Evolutionary conservation across 768 basidiomycete genomes (phyloP).

Genomic region (Basidioascus undulatus): DNA sequence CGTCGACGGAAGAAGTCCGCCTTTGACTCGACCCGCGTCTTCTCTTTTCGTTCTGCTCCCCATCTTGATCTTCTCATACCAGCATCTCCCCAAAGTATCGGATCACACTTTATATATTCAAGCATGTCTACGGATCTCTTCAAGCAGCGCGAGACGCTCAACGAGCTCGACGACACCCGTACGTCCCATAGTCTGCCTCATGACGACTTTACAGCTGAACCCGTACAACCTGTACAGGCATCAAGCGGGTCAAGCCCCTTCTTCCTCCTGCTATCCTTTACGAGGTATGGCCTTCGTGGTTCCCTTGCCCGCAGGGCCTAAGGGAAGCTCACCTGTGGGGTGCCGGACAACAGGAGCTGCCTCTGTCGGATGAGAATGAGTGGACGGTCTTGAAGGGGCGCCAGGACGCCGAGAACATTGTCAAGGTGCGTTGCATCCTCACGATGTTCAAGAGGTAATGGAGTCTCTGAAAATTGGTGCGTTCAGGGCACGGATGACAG

Average conservation of each 20-base stretch:
- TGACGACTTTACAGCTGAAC: constrained; percentile 2
- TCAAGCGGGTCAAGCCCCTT: constrained; percentile 9
- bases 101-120: too few species aligned
- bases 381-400: constrained; percentile 58
- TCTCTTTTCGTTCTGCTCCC: too few species aligned
- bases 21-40: too few species aligned
- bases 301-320: constrained; percentile 6
- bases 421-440: constrained; percentile 14
- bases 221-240: constrained; percentile 10
- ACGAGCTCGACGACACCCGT: constrained; percentile 45
- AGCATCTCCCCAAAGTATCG: too few species aligned
- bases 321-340: neutral
- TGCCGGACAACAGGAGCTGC: neutral
- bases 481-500: constrained; percentile 75
- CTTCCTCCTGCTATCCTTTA: constrained; percentile 3
- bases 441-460: too few species aligned
- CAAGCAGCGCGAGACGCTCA: too few species aligned
- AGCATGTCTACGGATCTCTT: too few species aligned
- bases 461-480: too few species aligned
- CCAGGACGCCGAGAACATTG: neutral
- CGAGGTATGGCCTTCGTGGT: constrained; percentile 47
- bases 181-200: constrained; percentile 8
- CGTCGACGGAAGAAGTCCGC: too few species aligned
- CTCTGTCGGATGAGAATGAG: neutral
- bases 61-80: too few species aligned